Base-by-base conservation (phyloP, 345 rosid genomes). In the Eucalyptus fibrosa region DNA sequence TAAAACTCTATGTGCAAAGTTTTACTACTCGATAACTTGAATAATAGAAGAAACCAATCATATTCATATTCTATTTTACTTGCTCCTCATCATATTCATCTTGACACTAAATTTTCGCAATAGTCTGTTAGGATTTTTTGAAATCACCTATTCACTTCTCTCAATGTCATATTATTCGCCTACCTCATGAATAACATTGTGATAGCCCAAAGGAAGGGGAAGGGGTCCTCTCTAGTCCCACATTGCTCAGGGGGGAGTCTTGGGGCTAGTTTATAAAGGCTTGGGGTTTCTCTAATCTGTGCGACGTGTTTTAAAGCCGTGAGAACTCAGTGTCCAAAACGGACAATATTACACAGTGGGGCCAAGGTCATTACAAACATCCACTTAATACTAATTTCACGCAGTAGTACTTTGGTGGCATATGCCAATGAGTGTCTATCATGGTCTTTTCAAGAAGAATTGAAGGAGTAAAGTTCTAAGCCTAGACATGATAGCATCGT, bases 231-330 rank as follows among this genome's bases (percentile, higher is more conserved):
- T 14, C 51, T 50, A 50, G 18, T 50, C 51, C 51, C 51, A 50
- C 51, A 50, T 50, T 2, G 18, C 51, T 50, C 1, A 50, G 18
- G 51, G 51, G 18, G 7, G 17, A 14, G 17, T 15, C 17, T 0
- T 15, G 3, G 17, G 51, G 51, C 51, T 50, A 50, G 51, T 50
- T 50, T 50, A 50, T 50, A 50, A 50, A 50, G 18, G 51, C 51
- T 50, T 50, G 7, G 51, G 51, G 51, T 50, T 0, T 3, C 17
- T 50, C 18, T 50, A 50, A 14, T 50, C 0, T 50, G 1, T 50
- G 18, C 0, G 18, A 50, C 3, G 7, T 0, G 1, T 50, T 14
- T 50, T 50, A 50, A 50, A 50, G 17, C 3, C 17, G 7, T 50
- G 51, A 50, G 51, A 2, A 50, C 3, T 50, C 18, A 14, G 7